phyloP scores from a whole-genome alignment of 495 filamentous ascomycete genomes.

The Aspergillus kassunensis region DNA sequence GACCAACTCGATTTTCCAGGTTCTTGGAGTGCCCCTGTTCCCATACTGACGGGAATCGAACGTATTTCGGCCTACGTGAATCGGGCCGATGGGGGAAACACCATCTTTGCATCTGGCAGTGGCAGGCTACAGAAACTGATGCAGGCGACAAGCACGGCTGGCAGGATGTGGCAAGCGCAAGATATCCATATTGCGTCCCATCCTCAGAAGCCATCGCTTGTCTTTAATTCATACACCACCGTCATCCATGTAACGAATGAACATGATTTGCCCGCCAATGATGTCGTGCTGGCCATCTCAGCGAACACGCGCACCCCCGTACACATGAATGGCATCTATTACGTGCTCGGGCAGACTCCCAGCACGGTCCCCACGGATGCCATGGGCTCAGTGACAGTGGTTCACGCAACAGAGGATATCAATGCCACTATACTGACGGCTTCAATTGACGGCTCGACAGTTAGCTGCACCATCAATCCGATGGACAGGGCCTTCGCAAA shows the following conservation, averaged over 20 bases:
- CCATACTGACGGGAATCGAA: background rate
- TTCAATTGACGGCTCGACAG: background rate
- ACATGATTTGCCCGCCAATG: background rate
- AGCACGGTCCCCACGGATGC: background rate
- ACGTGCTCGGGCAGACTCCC: background rate
- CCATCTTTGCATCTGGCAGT: conserved; percentile 1
- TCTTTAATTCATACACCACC: background rate
- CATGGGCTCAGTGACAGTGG: background rate
- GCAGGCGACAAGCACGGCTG: background rate
- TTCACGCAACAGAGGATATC: background rate
- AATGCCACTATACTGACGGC: background rate
- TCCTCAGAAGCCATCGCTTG: background rate
- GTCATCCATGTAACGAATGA: background rate
- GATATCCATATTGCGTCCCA: background rate
- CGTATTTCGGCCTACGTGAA: conserved; percentile 4
- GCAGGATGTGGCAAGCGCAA: background rate
- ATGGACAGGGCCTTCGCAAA: too few relatives aligned
- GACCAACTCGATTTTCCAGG: background rate
- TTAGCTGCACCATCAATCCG: too few relatives aligned
- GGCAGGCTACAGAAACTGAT: background rate
- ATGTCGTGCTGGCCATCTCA: background rate
- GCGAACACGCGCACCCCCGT: background rate
- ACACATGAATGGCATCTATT: conserved; percentile 8
- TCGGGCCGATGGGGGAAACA: conserved; percentile 2
- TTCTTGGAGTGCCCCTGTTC: conserved; percentile 1